Percentiles rank a stretch among this genome's conserved stretches.
phyloP scores from a whole-genome alignment of 2,329 filamentous ascomycete genomes.

The Fusarium torulosum region DNA sequence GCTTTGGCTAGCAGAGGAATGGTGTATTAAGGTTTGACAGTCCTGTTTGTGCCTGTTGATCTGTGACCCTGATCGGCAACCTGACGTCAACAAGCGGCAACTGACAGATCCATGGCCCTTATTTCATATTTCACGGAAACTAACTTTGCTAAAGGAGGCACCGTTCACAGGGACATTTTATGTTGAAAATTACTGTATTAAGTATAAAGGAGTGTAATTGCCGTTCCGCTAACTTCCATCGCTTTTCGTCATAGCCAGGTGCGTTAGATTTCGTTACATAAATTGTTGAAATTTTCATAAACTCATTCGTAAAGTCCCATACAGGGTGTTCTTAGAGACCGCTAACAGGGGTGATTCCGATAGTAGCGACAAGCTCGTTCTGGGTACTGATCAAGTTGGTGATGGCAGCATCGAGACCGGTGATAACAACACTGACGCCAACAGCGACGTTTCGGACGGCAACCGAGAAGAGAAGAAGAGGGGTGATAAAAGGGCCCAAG shows the following conservation, averaged over 20 bases:
- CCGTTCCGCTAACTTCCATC: neutral
- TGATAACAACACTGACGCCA: neutral
- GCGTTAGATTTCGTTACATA: neutral
- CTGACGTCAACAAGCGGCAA: neutral
- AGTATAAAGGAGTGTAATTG: constrained; percentile 11
- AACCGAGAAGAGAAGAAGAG: neutral
- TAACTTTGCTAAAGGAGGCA: neutral
- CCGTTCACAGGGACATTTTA: neutral
- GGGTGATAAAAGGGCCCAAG: constrained; percentile 19
- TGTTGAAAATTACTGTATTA: neutral
- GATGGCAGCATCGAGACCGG: constrained; percentile 5
- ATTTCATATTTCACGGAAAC: neutral
- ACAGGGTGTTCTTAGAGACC: neutral
- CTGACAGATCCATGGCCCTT: neutral
- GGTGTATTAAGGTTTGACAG: neutral
- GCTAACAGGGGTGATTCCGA: neutral
- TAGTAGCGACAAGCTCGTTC: fast-evolving
- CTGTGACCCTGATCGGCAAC: constrained; percentile 12
- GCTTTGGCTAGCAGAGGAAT: constrained; percentile 2
- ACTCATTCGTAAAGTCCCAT: neutral
- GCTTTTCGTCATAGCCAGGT: neutral
- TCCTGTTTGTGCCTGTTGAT: constrained; percentile 17
- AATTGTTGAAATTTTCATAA: neutral
- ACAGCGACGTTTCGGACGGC: neutral
- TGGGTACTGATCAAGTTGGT: neutral